phyloP scores from a whole-genome alignment of 148 eudicot species.

The Pouteria glomerata region DNA sequence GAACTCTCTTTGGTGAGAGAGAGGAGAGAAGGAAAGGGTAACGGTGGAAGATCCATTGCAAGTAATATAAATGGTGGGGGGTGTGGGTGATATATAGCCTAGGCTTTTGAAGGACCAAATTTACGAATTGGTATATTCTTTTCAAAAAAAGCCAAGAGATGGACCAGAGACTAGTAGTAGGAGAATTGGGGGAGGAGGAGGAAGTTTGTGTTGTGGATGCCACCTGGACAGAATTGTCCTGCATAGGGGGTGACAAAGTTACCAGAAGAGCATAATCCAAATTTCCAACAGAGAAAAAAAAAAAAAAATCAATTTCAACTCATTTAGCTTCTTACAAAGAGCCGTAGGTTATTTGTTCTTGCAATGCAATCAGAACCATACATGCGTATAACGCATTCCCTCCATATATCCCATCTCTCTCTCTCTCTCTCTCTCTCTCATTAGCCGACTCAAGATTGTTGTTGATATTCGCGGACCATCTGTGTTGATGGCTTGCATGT shows the following conservation, averaged over 20 bases:
- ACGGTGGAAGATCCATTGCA: background rate
- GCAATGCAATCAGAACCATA: constrained; percentile 9
- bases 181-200: constrained; percentile 2
- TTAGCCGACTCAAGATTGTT: too few species aligned
- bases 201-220: constrained; percentile 14
- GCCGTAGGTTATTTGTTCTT: background rate
- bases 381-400: background rate
- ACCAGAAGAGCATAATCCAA: background rate
- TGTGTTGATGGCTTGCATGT: too few species aligned
- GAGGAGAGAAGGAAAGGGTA: background rate
- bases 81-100: constrained; percentile 2
- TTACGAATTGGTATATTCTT: constrained; percentile 18
- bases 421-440: background rate
- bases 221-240: constrained; percentile 22
- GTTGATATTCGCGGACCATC: too few species aligned
- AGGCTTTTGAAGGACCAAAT: constrained; percentile 5
- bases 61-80: background rate
- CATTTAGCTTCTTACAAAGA: background rate
- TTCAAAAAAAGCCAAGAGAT: too few species aligned
- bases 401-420: background rate
- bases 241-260: constrained; percentile 10
- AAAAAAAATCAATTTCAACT: background rate
- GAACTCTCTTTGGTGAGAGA: background rate
- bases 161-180: too few species aligned
- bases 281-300: background rate